A percentile compares a stretch with the other conserved stretches of the same genome.
Conservation (phyloP, 257 asterid species). For the Gynochthodes officinalis region DNA sequence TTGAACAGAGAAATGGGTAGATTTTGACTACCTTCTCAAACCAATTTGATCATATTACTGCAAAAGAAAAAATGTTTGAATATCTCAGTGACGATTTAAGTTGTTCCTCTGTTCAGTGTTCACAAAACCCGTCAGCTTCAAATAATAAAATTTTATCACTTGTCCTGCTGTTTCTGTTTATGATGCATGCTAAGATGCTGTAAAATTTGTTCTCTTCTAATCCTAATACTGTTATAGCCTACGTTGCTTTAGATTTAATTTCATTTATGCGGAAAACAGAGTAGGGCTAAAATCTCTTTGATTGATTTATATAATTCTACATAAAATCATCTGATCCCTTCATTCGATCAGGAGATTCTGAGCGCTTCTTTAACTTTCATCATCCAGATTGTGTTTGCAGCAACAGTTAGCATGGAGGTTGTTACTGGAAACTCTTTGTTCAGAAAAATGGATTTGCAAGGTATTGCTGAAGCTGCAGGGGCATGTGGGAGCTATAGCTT, state of each 20-base stretch:
- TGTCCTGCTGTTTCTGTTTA: too few relatives aligned
- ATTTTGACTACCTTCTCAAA: too few relatives aligned
- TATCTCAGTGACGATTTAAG: too few relatives aligned
- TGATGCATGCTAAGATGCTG: too few relatives aligned
- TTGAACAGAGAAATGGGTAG: too few relatives aligned
- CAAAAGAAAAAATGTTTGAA: too few relatives aligned
- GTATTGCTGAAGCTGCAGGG: conserved; percentile 66
- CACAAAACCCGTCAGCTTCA: too few relatives aligned
- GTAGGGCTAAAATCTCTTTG: neutral
- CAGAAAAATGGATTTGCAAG: conserved; percentile 61
- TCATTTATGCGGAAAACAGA: neutral
- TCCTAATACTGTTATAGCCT: neutral
- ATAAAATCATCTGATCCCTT: neutral
- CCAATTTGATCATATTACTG: neutral
- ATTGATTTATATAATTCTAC: neutral
- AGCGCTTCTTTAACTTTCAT: neutral
- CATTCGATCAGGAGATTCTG: neutral
- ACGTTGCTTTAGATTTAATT: too few relatives aligned
- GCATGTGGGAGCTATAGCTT: conserved; percentile 59
- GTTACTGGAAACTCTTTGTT: conserved; percentile 81
- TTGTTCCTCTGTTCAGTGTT: too few relatives aligned
- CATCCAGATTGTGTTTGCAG: conserved; percentile 72
- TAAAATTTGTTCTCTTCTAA: too few relatives aligned
- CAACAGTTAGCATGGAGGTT: conserved; percentile 57
- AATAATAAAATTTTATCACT: too few relatives aligned